Evolutionary conservation across 257 asterid species (phyloP), one percentile per base, ranked within the genome.

Genomic region (Avicennia marina): DNA sequence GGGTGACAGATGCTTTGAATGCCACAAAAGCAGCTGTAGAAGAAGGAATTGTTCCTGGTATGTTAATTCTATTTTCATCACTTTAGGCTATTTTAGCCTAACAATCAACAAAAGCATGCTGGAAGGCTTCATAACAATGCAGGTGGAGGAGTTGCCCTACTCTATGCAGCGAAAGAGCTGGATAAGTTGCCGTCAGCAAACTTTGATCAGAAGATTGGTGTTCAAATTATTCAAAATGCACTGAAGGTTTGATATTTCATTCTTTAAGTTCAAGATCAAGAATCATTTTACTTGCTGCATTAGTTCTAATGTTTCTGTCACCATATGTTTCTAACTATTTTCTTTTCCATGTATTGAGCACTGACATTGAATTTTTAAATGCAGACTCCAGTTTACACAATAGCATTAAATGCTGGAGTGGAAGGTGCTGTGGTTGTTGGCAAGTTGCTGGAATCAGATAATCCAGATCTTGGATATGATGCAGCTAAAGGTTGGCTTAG

Each of bases 351-450:
- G n/a, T n/a, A n/a, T n/a, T n/a, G n/a, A n/a, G n/a, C n/a, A n/a
- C n/a, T n/a, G n/a, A n/a, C n/a, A n/a, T n/a, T n/a, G n/a, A n/a
- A n/a, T 11, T 36, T 11, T 0, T 36, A 36, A 47, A n/a, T 63
- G 57, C 79, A 90, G 98, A 81, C 81, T 2, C 95, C 96, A 1
- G 95, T 83, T 18, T 63, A 78, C 58, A 91, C 86, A 3, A 91
- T 91, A 53, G 98, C 95, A 44, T 39, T 84, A 6, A 91, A 91
- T 10, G 97, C 98, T 0, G 97, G 98, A 60, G 95, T 88, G 3
- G 98, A 91, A 74, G 98, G 95, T 36, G 98, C 97, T 25, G 95
- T 91, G 4, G 85, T 91, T 9, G 95, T 91, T 16, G 98, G 98
- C 56, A 91, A 88, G 63, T 74, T 91, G 75, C 58, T 88, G 78